Base-by-base conservation (phyloP, 108 stramenopile genomes). In the Skeletonema potamos region DNA sequence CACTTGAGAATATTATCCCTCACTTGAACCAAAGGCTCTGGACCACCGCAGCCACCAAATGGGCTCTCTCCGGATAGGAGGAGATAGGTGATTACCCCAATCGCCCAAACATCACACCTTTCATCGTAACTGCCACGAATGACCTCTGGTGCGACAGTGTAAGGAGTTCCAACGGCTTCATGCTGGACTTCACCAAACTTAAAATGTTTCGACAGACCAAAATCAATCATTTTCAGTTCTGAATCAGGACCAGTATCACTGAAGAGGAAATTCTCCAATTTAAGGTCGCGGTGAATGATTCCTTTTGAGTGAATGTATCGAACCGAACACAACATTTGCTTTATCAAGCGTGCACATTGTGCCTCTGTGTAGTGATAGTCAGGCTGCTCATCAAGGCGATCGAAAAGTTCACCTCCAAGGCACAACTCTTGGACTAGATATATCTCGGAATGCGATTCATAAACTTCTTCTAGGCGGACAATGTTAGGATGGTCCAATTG, bases 391-490 rank as follows among this genome's bases (percentile, higher is more conserved):
- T 71, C 98, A 12, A 99, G 96, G 77, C 96, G 97, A 83, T 99
- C 98, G 83, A 99, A 99, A 27, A 99, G 83, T 80, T 99, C 98
- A 18, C 98, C 98, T 7, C 98, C 98, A 13, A 84, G 79, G 94
- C 97, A 97, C 12, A 96, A 66, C 74, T 99, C 98, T 97, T 97
- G 96, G 41, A 99, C 91, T 62, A 99, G 97, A 71, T 95, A 96
- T 61, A 99, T 97, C 70, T 94, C 87, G 37, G 85, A 84, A 6
- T 90, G 84, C 7, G 94, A 85, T 34, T 95, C 86, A 72, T 89
- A 97, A 1, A 96, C 97, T 78, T 99, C 98, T 59, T 90, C 91
- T 59, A 99, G 81, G 36, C 79, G 79, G 58, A 99, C 97, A 69
- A 99, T 98, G 62, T 96, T 91, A 7, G 96, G 96, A 72, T 99